phyloP scores from a whole-genome alignment of 768 basidiomycete species.

The Naganishia friedmannii region DNA sequence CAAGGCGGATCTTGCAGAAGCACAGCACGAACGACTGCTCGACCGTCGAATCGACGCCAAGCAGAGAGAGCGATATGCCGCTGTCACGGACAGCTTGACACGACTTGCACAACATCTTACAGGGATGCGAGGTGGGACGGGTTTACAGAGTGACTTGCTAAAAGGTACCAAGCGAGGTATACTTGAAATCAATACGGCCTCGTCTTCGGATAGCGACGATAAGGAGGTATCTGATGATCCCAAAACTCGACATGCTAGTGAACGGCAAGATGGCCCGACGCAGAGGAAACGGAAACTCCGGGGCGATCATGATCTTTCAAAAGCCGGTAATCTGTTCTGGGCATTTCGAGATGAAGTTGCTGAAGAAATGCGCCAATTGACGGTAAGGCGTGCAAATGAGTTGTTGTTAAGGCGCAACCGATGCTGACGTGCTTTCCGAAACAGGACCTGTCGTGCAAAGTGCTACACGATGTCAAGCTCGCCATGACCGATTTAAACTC shows the following conservation, averaged over 20 bases:
- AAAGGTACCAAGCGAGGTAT: slow-evolving; percentile 55
- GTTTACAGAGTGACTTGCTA: slow-evolving; percentile 76
- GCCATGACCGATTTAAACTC: slow-evolving; percentile 29
- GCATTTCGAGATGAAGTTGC: slow-evolving; percentile 48
- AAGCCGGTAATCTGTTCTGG: slow-evolving; percentile 46
- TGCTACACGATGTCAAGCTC: slow-evolving; percentile 22
- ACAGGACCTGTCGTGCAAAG: slow-evolving; percentile 12
- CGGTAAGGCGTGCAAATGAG: slow-evolving; percentile 35
- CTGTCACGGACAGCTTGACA: slow-evolving; percentile 80
- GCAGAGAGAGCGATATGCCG: slow-evolving; percentile 68
- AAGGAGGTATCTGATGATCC: background rate
- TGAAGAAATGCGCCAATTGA: slow-evolving; percentile 41
- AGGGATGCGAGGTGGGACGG: slow-evolving; percentile 78
- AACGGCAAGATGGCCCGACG: background rate
- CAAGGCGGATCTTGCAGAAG: slow-evolving; percentile 80
- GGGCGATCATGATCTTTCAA: slow-evolving; percentile 12
- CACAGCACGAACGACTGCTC: slow-evolving; percentile 73
- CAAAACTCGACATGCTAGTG: background rate
- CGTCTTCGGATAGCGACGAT: slow-evolving; percentile 12
- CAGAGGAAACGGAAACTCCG: slow-evolving; percentile 41
- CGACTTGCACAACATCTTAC: slow-evolving; percentile 90
- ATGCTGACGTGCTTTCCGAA: background rate
- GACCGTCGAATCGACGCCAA: slow-evolving; percentile 52
- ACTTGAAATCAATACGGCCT: slow-evolving; percentile 20
- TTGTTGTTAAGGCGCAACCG: background rate